Conservation (phyloP, 1,284 basidiomycete genomes). For the Cystobasidium slooffiae region DNA sequence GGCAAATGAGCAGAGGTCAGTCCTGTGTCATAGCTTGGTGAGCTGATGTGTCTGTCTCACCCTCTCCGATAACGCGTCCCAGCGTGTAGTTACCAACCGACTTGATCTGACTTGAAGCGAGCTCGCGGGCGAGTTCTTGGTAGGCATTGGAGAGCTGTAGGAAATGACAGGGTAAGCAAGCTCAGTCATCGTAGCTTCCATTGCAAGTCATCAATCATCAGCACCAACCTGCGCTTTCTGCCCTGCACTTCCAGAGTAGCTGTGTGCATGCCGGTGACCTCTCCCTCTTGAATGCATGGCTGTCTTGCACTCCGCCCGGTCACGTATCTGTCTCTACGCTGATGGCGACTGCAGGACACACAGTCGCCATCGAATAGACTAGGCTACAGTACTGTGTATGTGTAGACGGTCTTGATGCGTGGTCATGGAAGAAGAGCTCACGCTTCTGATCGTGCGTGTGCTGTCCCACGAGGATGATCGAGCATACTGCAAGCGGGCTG, state of each 20-base stretch:
- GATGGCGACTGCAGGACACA: slow-evolving; percentile 15
- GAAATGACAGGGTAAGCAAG: neutral
- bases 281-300: slow-evolving; percentile 35
- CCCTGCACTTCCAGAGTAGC: slow-evolving; percentile 40
- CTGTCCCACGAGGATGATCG: no score
- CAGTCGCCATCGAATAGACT: slow-evolving; percentile 15
- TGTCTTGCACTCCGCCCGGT: slow-evolving; percentile 9
- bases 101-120: slow-evolving; percentile 82
- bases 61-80: slow-evolving; percentile 94
- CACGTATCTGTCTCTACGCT: neutral
- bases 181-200: neutral
- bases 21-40: neutral
- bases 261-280: slow-evolving; percentile 37
- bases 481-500: no score
- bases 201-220: neutral
- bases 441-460: neutral
- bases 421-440: neutral
- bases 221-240: slow-evolving; percentile 41
- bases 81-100: slow-evolving; percentile 95
- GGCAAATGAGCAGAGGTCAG: neutral
- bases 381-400: neutral
- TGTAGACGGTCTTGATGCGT: neutral
- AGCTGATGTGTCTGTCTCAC: slow-evolving; percentile 58
- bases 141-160: slow-evolving; percentile 85
- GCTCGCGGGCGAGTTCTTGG: slow-evolving; percentile 93